Evolutionary conservation across 2,329 filamentous ascomycete genomes (phyloP), one percentile per base, ranked within the genome.

Genomic region (Fulvia fulva): DNA sequence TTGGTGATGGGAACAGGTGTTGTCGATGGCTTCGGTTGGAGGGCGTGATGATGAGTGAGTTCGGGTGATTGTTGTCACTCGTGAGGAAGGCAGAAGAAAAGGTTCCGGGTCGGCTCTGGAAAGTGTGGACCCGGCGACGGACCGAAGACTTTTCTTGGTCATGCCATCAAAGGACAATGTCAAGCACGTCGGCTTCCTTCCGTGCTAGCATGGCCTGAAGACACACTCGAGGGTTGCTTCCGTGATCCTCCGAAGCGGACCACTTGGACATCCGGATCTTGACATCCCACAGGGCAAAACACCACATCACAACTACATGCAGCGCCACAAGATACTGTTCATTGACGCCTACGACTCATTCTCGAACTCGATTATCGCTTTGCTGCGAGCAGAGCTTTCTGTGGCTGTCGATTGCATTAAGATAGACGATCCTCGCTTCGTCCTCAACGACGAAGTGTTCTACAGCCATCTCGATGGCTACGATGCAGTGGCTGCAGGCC

Each of bases 321-420:
- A 63, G 57, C 62, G 46, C 54, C 64, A 63, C 51, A 67, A 65
- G 43, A 60, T 97, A 62, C 84, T 97, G 63, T 96, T 96, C 76
- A 81, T 99, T 65, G 94, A 97, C 74, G 92, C 93, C 62, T 96
- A 96, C 75, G 94, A 99, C 77, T 97, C 92, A 44, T 99, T 97
- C 76, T 90, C 91, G 56, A 92, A 96, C 76, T 97, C 97, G 76
- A 94, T 97, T 68, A 86, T 95, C 54, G 87, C 89, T 5, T 83
- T 96, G 32, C 81, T 97, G 49, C 83, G 88, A 66, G 85, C 87
- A 3, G 80, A 84, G 3, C 80, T 96, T 8, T 76, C 81, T 59
- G 88, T 83, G 21, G 83, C 83, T 47, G 67, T 72, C 25, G 65
- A 68, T 34, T 83, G 89, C 45, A 79, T 96, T 59, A 84, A 83